Evolutionary conservation across 768 basidiomycete genomes (phyloP).

Genomic region (Pleurotus cornucopiae): DNA sequence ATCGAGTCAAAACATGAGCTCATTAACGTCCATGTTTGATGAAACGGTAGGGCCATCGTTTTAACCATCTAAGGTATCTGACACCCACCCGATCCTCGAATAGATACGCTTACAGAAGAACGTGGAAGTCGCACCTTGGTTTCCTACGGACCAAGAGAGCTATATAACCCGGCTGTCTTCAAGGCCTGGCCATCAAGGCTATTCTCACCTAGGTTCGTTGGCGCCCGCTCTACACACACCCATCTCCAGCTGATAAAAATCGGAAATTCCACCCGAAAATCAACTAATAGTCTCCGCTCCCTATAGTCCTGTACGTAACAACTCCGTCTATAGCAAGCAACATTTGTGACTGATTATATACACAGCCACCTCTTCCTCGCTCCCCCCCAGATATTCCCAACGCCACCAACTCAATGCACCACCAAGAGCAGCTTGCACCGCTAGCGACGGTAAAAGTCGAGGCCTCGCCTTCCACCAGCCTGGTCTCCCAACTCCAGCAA

Average conservation of each 20-base stretch:
- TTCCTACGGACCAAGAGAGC: conserved; percentile 30
- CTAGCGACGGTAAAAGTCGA: conserved; percentile 15
- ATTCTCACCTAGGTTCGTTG: conserved; percentile 23
- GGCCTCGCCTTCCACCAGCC: conserved; percentile 34
- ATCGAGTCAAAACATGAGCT: conserved; percentile 38
- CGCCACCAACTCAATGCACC: conserved; percentile 24
- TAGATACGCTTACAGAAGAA: conserved; percentile 37
- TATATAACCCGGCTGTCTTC: conserved; percentile 41
- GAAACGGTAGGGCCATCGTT: conserved; percentile 31
- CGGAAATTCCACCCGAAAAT: conserved; percentile 1
- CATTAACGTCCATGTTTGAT: conserved; percentile 44
- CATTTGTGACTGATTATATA: not conserved
- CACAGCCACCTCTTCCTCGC: conserved; percentile 18
- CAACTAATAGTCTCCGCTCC: conserved; percentile 8
- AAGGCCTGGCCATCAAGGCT: conserved; percentile 19
- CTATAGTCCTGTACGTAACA: conserved; percentile 29
- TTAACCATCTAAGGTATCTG: not conserved
- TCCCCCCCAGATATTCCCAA: conserved; percentile 25
- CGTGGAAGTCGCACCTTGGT: conserved; percentile 37
- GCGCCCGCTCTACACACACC: conserved; percentile 6
- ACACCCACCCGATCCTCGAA: conserved; percentile 8
- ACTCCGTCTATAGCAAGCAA: not conserved
- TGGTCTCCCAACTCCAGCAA: conserved; percentile 62
- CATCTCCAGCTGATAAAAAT: conserved; percentile 6
- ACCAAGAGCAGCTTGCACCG: conserved; percentile 17